phyloP scores from a whole-genome alignment of 2,329 filamentous ascomycete species.

The Zopfia rhizophila region DNA sequence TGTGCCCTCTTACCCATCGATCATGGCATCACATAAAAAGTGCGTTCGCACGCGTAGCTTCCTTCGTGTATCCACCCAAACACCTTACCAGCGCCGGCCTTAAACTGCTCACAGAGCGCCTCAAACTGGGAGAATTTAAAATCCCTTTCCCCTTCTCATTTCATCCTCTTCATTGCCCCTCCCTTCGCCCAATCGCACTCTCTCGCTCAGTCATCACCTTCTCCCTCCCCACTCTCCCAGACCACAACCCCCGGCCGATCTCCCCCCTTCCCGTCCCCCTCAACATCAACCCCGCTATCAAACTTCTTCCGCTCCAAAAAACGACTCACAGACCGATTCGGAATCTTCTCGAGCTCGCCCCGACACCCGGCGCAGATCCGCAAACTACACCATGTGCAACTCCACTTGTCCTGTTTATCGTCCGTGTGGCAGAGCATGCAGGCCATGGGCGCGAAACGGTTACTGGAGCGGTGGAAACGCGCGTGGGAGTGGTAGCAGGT shows the following conservation, averaged over 20 bases:
- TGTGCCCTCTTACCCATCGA: too few relatives aligned
- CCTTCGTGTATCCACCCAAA: too few relatives aligned
- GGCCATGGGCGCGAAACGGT: constrained; percentile 44
- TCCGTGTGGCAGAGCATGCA: constrained; percentile 49
- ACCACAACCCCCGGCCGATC: constrained; percentile 5
- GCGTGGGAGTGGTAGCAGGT: constrained; percentile 46
- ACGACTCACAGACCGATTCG: constrained; percentile 29
- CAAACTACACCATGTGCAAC: constrained; percentile 51
- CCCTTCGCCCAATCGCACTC: neutral
- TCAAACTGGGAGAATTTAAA: neutral
- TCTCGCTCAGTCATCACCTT: neutral
- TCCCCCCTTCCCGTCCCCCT: constrained; percentile 3
- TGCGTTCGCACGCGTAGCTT: too few relatives aligned
- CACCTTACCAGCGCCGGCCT: too few relatives aligned
- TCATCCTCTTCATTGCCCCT: neutral
- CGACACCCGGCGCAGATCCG: constrained; percentile 45
- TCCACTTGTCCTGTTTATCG: constrained; percentile 38
- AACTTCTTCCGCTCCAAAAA: constrained; percentile 30
- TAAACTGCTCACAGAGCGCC: neutral
- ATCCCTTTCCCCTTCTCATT: neutral
- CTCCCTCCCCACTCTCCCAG: constrained; percentile 7
- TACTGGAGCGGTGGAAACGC: constrained; percentile 40
- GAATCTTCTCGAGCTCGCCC: constrained; percentile 31
- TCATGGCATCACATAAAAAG: too few relatives aligned
- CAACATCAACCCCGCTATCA: constrained; percentile 2